Evolutionary conservation across 768 basidiomycete species (phyloP).

Genomic region (Filobasidium wieringae): DNA sequence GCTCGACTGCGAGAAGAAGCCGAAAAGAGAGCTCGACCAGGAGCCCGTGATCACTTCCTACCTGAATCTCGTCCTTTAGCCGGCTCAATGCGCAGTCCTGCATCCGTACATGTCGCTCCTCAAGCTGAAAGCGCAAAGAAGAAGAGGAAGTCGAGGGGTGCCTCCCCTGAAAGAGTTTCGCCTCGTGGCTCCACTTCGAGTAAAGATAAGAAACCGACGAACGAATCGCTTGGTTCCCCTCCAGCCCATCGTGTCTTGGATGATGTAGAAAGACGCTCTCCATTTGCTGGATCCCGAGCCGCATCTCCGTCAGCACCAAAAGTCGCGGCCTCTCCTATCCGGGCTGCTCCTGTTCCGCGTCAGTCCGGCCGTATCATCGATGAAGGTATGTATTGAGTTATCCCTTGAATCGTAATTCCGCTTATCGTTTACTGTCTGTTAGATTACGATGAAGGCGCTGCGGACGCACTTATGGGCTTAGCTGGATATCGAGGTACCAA

Average conservation of each 20-base stretch:
- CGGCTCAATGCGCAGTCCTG: conserved; percentile 3
- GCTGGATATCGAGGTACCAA: conserved; percentile 38
- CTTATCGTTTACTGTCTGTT: conserved; percentile 6
- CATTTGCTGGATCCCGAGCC: not conserved
- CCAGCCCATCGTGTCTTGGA: not conserved
- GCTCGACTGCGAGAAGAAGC: conserved; percentile 6
- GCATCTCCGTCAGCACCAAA: not conserved
- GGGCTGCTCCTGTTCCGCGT: conserved; percentile 3
- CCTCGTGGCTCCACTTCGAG: not conserved
- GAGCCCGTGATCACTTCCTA: not conserved
- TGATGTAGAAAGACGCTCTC: not conserved
- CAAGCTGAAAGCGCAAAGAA: conserved; percentile 15
- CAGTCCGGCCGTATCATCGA: conserved; percentile 51
- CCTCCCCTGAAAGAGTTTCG: not conserved
- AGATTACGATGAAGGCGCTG: conserved; percentile 87
- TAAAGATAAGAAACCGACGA: not conserved
- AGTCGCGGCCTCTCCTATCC: not conserved
- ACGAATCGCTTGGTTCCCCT: not conserved
- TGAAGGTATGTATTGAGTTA: conserved; percentile 48
- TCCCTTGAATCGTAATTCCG: not conserved
- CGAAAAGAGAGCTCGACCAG: not conserved
- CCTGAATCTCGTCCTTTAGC: not conserved
- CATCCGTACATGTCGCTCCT: not conserved
- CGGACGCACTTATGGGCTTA: conserved; percentile 69
- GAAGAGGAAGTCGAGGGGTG: conserved; percentile 14